Evolutionary conservation across 176 grass and related monocot genomes (phyloP).

Genomic region (Lolium rigidum): DNA sequence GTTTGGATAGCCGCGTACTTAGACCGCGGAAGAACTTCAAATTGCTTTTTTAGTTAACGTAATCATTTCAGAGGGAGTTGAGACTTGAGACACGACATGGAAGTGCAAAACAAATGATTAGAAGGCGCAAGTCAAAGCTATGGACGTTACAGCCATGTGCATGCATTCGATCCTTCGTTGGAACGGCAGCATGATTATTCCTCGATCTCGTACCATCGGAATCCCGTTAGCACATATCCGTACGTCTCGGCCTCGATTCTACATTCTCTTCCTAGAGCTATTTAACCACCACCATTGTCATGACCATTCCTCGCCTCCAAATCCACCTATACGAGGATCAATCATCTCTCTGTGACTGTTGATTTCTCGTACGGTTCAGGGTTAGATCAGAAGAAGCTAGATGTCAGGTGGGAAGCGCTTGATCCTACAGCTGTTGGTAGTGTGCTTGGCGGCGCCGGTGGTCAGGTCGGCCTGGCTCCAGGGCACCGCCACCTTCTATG

Average conservation of each 20-base stretch:
- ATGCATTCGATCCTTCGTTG: not conserved
- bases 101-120: not conserved
- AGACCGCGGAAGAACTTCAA: not conserved
- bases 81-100: not conserved
- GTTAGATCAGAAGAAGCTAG: not conserved
- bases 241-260: not conserved
- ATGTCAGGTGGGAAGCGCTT: not conserved
- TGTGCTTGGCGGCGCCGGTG: not conserved
- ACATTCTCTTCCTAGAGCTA: not conserved
- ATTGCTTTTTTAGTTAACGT: not conserved
- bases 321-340: not conserved
- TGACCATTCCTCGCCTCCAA: not conserved
- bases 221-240: too few species aligned
- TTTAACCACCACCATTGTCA: not conserved
- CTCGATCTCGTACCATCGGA: not conserved
- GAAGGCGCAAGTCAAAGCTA: not conserved
- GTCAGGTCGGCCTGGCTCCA: constrained; percentile 2
- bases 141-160: not conserved
- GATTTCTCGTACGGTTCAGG: not conserved
- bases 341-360: not conserved
- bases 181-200: not conserved
- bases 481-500: constrained; percentile 58
- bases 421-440: not conserved
- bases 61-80: not conserved
- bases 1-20: too few species aligned